These are phyloP conservation scores for Yamagishiella unicocca DNA, from an alignment of 139 green algal species.

Conservation along the genomic window DNA sequence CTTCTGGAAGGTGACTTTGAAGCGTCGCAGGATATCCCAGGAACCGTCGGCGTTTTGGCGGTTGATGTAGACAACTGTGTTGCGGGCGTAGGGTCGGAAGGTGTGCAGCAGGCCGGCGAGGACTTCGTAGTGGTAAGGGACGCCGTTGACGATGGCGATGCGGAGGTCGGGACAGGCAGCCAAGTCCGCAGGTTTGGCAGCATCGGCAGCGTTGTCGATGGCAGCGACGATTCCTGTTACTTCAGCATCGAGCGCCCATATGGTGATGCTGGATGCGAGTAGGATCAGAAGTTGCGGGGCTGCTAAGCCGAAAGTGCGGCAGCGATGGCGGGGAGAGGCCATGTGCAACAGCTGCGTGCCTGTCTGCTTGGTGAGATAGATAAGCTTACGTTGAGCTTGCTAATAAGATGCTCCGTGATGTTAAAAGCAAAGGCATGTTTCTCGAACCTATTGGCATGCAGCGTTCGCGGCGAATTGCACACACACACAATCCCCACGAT, in stretches of 20 bases:
- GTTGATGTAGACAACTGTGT: slow-evolving; percentile 50
- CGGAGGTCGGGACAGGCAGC: slow-evolving; percentile 48
- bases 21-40: slow-evolving; percentile 38
- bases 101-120: slow-evolving; percentile 53
- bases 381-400: too few species aligned
- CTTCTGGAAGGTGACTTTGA: background rate
- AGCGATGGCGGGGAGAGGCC: too few species aligned
- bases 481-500: too few species aligned
- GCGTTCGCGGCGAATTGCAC: too few species aligned
- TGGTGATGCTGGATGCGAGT: too few species aligned
- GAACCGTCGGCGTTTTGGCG: slow-evolving; percentile 53
- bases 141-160: slow-evolving; percentile 69
- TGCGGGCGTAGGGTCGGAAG: slow-evolving; percentile 38
- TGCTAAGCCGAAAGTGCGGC: too few species aligned
- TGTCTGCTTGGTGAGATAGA: too few species aligned
- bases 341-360: too few species aligned
- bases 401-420: too few species aligned
- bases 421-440: too few species aligned
- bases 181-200: slow-evolving; percentile 7
- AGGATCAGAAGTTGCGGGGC: too few species aligned
- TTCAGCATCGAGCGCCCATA: background rate
- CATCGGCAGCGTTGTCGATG: background rate
- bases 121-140: slow-evolving; percentile 65
- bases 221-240: background rate
- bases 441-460: too few species aligned